Base-by-base conservation (phyloP, 2,329 filamentous ascomycete species). In the Colletotrichum sansevieriae region DNA sequence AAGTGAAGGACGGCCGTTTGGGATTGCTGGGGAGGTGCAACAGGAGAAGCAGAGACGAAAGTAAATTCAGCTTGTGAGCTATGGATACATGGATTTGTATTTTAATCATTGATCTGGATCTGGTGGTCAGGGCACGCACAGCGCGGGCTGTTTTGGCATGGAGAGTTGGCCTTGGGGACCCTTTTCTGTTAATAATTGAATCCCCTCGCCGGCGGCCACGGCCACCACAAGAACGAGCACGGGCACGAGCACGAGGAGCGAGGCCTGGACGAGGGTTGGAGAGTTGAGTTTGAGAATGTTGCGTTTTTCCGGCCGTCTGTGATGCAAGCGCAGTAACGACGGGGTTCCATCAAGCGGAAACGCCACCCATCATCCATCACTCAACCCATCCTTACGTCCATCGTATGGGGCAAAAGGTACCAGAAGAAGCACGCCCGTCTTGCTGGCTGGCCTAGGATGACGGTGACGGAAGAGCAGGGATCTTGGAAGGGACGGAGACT, bases 151-250 rank as follows among this genome's bases (percentile, higher is more conserved):
- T 52, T 52, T 35, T 52, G 18, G 22, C 49, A 52, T 52, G 49
- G 49, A 52, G 54, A 47, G 44, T 54, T 58, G 56, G 33, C 52
- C 37, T 63, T 20, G 44, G n/a, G n/a, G 44, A 33, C 35, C 41
- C 35, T 60, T 68, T 68, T 68, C 65, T 68, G 62, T 68, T 69
- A 69, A 69, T 69, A 69, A 69, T 66, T 61, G 56, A 69, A 60
- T 66, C 55, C 41, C 65, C 47, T 54, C 55, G 61, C 65, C 65
- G 62, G 62, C 65, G 65, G 66, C 66, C 66, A 69, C 55, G 63
- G 20, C 29, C 29, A 29, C 29, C 29, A 25, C 4, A 25, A 25
- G 25, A 1, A 25, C 25, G 22, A 22, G 22, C 22, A 29, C 25
- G 25, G 9, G 41, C 58, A 61, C 58, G 35, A 18, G 22, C 35